Evolutionary conservation across 805 yeast species (phyloP).

Genomic region (Metschnikowia gruessii): DNA sequence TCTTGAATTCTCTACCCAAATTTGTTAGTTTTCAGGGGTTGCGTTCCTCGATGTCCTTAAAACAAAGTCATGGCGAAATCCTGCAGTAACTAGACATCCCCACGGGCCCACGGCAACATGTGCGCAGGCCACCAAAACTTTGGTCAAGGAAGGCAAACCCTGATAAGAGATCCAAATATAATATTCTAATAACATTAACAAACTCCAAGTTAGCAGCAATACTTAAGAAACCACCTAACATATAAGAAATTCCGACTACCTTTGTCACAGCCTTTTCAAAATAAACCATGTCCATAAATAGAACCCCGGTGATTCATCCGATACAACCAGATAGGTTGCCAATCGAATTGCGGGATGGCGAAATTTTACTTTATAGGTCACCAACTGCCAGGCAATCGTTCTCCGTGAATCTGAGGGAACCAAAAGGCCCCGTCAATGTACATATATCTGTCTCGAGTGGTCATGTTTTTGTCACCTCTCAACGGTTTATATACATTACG

Average conservation of each 20-base stretch:
- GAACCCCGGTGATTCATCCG: slow-evolving; percentile 3
- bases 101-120: too few species aligned
- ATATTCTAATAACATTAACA: too few species aligned
- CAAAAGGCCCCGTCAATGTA: slow-evolving; percentile 13
- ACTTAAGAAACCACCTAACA: background rate
- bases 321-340: slow-evolving; percentile 12
- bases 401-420: slow-evolving; percentile 22
- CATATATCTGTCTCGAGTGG: slow-evolving; percentile 39
- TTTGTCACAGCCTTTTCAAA: background rate
- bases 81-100: too few species aligned
- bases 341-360: slow-evolving; percentile 18
- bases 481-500: slow-evolving; percentile 39
- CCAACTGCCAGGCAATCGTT: slow-evolving; percentile 30
- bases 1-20: too few species aligned
- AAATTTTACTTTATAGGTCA: slow-evolving; percentile 16
- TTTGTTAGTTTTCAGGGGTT: too few species aligned
- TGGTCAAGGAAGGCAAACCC: too few species aligned
- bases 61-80: too few species aligned
- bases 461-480: slow-evolving; percentile 39
- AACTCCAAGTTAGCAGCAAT: background rate
- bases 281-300: slow-evolving; percentile 17
- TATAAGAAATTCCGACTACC: background rate
- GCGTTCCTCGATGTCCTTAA: too few species aligned
- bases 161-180: too few species aligned
- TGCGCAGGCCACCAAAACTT: too few species aligned